Conservation (phyloP, 192 early-diverging fungal species). For the Irineochytrium annulatum region DNA sequence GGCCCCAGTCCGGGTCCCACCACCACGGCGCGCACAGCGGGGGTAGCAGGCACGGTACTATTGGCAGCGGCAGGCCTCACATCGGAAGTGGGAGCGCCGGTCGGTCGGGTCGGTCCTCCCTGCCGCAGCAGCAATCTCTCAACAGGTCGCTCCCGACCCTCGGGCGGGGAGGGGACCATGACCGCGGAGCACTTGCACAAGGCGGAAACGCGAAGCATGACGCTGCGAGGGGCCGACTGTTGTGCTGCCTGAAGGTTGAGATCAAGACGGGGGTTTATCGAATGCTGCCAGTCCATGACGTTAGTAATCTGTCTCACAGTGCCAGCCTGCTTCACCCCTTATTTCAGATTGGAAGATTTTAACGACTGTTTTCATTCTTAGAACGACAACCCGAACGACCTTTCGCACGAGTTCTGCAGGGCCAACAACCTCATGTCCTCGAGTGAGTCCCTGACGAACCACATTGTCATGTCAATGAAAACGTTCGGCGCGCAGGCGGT, state of each 20-base stretch:
- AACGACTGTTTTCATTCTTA: not conserved
- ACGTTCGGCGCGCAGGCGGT: too few species aligned
- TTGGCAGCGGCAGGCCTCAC: too few species aligned
- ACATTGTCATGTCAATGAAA: slow-evolving; percentile 8
- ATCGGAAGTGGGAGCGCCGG: too few species aligned
- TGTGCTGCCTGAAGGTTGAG: slow-evolving; percentile 44
- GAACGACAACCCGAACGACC: slow-evolving; percentile 21
- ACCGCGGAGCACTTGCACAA: too few species aligned
- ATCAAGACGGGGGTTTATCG: slow-evolving; percentile 39
- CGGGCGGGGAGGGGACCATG: too few species aligned
- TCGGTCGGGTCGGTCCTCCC: too few species aligned
- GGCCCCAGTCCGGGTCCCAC: too few species aligned
- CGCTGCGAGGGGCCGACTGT: slow-evolving; percentile 24
- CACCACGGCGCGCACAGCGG: too few species aligned
- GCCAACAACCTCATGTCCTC: slow-evolving; percentile 17
- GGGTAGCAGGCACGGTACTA: too few species aligned
- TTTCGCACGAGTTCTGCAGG: slow-evolving; percentile 20
- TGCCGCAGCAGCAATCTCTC: too few species aligned
- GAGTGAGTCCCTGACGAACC: slow-evolving; percentile 13
- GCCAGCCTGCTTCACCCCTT: not conserved
- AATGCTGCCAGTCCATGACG: slow-evolving; percentile 45
- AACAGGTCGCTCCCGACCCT: too few species aligned
- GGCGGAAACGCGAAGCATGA: too few species aligned
- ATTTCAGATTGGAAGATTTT: not conserved
- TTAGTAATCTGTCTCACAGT: slow-evolving; percentile 4